Conservation (phyloP, 2,329 filamentous ascomycete species). For the Ceratocystis destructans region DNA sequence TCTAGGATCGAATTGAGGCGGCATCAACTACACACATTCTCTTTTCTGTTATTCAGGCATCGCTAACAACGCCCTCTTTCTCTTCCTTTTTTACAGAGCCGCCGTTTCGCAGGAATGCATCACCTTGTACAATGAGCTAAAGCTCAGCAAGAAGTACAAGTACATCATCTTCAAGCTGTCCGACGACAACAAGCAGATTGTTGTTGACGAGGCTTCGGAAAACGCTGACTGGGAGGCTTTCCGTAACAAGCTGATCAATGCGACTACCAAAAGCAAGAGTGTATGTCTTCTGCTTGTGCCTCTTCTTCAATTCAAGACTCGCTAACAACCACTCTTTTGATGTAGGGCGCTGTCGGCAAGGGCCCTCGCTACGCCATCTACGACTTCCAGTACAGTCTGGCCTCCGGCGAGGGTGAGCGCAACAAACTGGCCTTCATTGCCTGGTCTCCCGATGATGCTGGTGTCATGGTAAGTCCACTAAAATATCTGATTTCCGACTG, state of each 20-base stretch:
- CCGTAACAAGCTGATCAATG: constrained; percentile 61
- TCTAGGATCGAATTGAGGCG: no score
- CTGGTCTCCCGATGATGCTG: constrained; percentile 71
- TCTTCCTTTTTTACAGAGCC: constrained; percentile 39
- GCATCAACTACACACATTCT: not conserved
- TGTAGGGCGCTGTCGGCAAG: constrained; percentile 44
- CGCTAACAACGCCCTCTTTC: constrained; percentile 10
- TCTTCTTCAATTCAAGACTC: not conserved
- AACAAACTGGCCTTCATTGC: constrained; percentile 69
- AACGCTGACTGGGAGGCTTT: constrained; percentile 57
- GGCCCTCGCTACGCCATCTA: constrained; percentile 75
- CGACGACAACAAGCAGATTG: constrained; percentile 69
- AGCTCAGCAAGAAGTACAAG: constrained; percentile 68
- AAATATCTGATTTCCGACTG: not conserved
- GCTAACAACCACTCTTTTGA: constrained; percentile 9
- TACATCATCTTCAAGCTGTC: constrained; percentile 83
- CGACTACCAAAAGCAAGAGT: constrained; percentile 56
- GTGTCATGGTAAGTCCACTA: constrained; percentile 50
- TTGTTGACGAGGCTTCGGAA: constrained; percentile 58
- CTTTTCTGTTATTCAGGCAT: not conserved
- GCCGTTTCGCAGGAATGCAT: constrained; percentile 60
- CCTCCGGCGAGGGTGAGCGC: constrained; percentile 57
- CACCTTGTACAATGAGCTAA: constrained; percentile 62
- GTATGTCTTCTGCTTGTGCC: constrained; percentile 29
- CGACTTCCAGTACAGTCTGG: constrained; percentile 66